Evolutionary conservation across 768 basidiomycete species (phyloP).

Genomic region (Mycena floridula): DNA sequence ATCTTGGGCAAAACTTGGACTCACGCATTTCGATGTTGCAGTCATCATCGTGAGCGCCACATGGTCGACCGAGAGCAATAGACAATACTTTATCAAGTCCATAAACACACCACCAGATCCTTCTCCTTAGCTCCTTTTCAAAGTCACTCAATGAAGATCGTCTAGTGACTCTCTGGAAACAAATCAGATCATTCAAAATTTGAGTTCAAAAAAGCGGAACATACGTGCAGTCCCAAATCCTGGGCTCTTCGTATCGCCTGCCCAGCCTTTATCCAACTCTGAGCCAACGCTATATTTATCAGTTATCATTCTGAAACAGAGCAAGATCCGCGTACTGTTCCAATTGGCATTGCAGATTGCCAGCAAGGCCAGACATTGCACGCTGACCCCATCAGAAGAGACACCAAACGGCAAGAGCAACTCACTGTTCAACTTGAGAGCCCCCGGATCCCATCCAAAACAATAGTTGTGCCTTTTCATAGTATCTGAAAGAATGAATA

Average conservation of each 20-base stretch:
- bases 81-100: constrained; percentile 13
- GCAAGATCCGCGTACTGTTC: constrained; percentile 8
- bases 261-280: constrained; percentile 15
- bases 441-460: constrained; percentile 11
- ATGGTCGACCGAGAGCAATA: constrained; percentile 13
- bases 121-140: constrained; percentile 12
- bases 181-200: background rate
- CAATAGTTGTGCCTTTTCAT: constrained; percentile 11
- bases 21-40: constrained; percentile 13
- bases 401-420: background rate
- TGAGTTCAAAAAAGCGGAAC: background rate
- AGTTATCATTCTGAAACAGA: background rate
- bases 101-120: constrained; percentile 17
- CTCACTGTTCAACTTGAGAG: constrained; percentile 12
- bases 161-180: constrained; percentile 8
- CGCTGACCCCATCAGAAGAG: constrained; percentile 2
- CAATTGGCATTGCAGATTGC: constrained; percentile 14
- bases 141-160: constrained; percentile 6
- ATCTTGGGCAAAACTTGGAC: background rate
- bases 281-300: constrained; percentile 11
- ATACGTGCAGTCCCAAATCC: constrained; percentile 13
- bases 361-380: constrained; percentile 12
- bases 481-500: constrained; percentile 3
- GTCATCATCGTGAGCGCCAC: constrained; percentile 13
- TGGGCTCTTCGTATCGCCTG: constrained; percentile 12